Base-by-base conservation (phyloP, 2,329 filamentous ascomycete species). In the Ploettnerulaceae sp. region DNA sequence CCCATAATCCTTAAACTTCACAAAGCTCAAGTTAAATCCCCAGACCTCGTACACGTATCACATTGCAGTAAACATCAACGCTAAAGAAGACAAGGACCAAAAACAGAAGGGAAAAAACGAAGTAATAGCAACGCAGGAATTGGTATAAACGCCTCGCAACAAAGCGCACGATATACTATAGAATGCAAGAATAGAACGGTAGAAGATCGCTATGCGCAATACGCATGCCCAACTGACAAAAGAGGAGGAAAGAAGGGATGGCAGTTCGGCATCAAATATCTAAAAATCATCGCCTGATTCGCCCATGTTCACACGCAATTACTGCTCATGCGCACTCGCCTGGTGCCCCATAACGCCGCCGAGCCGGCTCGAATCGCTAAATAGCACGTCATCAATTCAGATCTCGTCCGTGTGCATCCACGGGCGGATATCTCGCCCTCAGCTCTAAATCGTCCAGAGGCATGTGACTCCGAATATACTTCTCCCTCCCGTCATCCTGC, bases 391-490 rank as follows among this genome's bases (percentile, higher is more conserved):
- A 14, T 21, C 22, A 44, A 5, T n/a, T n/a, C n/a, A n/a, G n/a
- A 34, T 56, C 54, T 22, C 60, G 48, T 1, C 61, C 61, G 36
- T 56, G 44, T 5, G 50, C 69, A 61, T 83, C 77, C 5, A 84
- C 80, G 5, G 75, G 68, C 0, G 87, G 87, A 67, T 74, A 93
- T 33, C 87, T 76, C 31, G 87, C 86, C 51, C 78, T 78, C 46
- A 85, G 77, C 71, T 93, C 87, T 5, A 93, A 73, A 47, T 89
- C 84, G 61, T 93, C 87, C 1, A 93, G 77, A 14, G 86, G 82
- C 58, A 89, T 84, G 62, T 86, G 84, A 25, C 83, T 88, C 47
- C 90, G 86, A 59, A 96, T 94, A 67, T 91, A 94, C 67, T 86
- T 85, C 55, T 79, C 72, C 37, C 75, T 71, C 20, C 82, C 85